Evolutionary conservation across 352 stramenopile genomes (phyloP).

Genomic region (Phytophthora fragariaefolia): DNA sequence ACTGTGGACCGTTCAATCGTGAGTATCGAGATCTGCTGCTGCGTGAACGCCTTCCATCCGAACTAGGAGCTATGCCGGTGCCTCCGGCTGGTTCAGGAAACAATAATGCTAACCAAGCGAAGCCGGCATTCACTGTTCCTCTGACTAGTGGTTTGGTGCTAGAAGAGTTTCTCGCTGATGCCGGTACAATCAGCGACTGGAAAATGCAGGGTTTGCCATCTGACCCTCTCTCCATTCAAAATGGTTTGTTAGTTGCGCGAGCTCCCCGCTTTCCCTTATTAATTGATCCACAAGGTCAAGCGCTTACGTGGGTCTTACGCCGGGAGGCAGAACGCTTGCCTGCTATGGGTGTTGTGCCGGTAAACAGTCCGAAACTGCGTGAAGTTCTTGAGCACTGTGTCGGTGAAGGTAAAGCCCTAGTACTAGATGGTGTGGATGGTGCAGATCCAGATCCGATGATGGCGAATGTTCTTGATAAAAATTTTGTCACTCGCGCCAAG

Average conservation of each 20-base stretch:
- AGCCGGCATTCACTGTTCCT: slow-evolving; percentile 55
- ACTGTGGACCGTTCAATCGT: slow-evolving; percentile 92
- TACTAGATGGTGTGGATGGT: slow-evolving; percentile 80
- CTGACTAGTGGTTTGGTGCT: slow-evolving; percentile 67
- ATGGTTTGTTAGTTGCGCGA: slow-evolving; percentile 88
- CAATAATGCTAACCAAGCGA: slow-evolving; percentile 12
- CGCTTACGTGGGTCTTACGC: slow-evolving; percentile 83
- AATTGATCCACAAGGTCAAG: slow-evolving; percentile 92
- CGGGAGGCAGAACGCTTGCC: slow-evolving; percentile 73
- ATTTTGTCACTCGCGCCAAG: slow-evolving; percentile 66
- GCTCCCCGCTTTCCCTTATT: slow-evolving; percentile 83
- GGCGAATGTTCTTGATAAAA: slow-evolving; percentile 71
- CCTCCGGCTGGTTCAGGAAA: neutral
- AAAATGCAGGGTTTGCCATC: slow-evolving; percentile 87
- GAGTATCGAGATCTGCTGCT: slow-evolving; percentile 77
- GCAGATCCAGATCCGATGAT: slow-evolving; percentile 64
- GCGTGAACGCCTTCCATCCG: slow-evolving; percentile 64
- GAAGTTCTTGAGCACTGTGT: slow-evolving; percentile 90
- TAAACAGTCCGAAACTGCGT: slow-evolving; percentile 71
- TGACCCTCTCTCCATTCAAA: slow-evolving; percentile 91
- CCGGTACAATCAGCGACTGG: slow-evolving; percentile 88
- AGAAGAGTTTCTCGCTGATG: slow-evolving; percentile 78
- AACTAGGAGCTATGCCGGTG: slow-evolving; percentile 55
- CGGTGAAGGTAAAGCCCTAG: slow-evolving; percentile 85
- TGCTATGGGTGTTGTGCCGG: slow-evolving; percentile 61